Evolutionary conservation across 2,329 filamentous ascomycete genomes (phyloP), one percentile per base, ranked within the genome.

Genomic region (Xylaria hypoxylon): DNA sequence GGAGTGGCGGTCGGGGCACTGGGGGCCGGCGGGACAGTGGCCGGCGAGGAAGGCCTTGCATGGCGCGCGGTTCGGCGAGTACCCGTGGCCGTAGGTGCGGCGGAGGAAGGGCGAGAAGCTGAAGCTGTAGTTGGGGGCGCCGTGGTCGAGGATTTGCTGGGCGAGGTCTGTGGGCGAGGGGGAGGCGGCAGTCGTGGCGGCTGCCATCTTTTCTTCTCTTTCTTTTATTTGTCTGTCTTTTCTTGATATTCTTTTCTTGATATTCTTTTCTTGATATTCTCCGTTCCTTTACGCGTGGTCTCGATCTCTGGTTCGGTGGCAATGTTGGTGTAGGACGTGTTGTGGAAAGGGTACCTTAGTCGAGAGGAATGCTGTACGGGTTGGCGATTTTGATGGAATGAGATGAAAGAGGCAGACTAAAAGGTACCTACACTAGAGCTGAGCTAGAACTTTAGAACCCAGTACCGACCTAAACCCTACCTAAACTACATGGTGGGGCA

Each of bases 21-120:
- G 86, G 68, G 91, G 89, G 44, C 94, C 95, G 69, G 94, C 86
- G 0, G 94, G 93, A 77, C 96, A 98, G 80, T 94, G 91, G 47
- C 93, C 94, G 68, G 93, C 87, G 67, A 92, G 86, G 82, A 93
- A 97, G 67, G 94, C 90, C 77, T 92, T 93, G 84, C 96, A 98
- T 77, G 92, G 84, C 48, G 94, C 93, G 0, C 92, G 88, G 78
- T 92, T 89, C 42, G 91, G 87, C 24, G 92, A 88, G 58, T 97
- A 89, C 70, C 92, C 92, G 80, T 96, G 94, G 69, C 93, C 90
- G 80, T 96, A 94, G 71, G 92, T 94, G 68, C 89, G 84, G 71
- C 90, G 90, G 42, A 97, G 88, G 82, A 97, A 97, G 52, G 93
- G 91, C 35, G 89, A 90, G 85, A 97, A 97, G 79, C 87, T 88